phyloP scores from a whole-genome alignment of 495 filamentous ascomycete species.

The Beverwykella pulmonaria region DNA sequence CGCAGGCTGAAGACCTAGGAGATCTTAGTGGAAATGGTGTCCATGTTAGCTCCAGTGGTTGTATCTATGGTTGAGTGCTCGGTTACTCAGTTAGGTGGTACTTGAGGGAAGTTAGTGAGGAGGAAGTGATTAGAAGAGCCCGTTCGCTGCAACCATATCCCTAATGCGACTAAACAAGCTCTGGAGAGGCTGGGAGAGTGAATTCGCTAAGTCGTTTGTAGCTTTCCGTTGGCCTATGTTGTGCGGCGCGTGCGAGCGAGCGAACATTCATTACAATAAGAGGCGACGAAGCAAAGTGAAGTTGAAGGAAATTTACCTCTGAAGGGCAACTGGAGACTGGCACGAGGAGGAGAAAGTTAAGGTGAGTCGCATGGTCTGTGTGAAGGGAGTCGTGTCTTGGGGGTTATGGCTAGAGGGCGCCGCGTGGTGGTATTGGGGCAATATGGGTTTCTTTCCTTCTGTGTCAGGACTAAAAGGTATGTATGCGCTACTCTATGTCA shows the following conservation, averaged over 20 bases:
- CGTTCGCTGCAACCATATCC: background rate
- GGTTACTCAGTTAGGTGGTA: too few species aligned
- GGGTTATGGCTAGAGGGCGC: background rate
- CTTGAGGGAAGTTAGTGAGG: too few species aligned
- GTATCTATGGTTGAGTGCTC: background rate
- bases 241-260: background rate
- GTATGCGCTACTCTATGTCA: too few species aligned
- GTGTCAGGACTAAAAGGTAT: too few species aligned
- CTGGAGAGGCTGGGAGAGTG: background rate
- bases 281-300: background rate
- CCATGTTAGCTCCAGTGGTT: background rate
- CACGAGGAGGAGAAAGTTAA: too few species aligned
- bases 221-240: background rate
- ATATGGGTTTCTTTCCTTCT: too few species aligned
- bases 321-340: too few species aligned
- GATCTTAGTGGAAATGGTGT: background rate
- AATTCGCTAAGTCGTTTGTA: background rate
- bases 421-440: background rate
- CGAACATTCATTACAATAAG: background rate
- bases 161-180: background rate
- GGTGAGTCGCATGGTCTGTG: background rate
- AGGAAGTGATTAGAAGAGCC: too few species aligned
- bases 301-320: background rate
- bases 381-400: background rate
- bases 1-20: background rate